A percentile compares a stretch with the other conserved stretches of the same genome.
phyloP scores from a whole-genome alignment of 2,329 filamentous ascomycete genomes.

The Raffaelea deltoideospora region DNA sequence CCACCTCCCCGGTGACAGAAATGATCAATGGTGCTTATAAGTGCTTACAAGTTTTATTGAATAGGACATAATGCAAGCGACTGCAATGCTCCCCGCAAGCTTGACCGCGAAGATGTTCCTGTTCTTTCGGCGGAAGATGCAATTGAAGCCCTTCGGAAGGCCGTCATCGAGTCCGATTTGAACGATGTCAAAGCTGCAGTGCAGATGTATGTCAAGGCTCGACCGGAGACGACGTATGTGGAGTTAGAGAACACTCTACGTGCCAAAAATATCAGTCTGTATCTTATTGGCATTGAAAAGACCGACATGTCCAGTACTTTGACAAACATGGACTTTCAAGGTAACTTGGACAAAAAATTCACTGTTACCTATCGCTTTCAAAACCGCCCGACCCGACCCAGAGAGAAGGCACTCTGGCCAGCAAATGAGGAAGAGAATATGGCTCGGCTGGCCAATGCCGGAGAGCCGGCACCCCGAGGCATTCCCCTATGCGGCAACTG shows the following conservation, averaged over 20 bases:
- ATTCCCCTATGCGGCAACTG: constrained; percentile 50
- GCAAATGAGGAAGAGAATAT: constrained; percentile 42
- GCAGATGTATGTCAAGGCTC: constrained; percentile 46
- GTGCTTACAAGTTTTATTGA: background rate
- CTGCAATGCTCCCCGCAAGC: constrained; percentile 44
- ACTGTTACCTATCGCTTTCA: constrained; percentile 47
- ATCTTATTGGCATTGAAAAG: constrained; percentile 48
- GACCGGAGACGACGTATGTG: constrained; percentile 39
- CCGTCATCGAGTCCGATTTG: constrained; percentile 37
- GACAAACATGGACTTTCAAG: constrained; percentile 60
- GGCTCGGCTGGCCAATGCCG: constrained; percentile 48
- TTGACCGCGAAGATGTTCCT: constrained; percentile 36
- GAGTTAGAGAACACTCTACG: constrained; percentile 49
- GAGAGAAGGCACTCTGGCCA: constrained; percentile 47
- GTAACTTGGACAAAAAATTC: constrained; percentile 49
- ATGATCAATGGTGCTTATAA: background rate
- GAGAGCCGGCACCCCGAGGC: constrained; percentile 44
- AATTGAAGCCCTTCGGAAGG: constrained; percentile 39
- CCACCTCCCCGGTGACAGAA: too few species aligned
- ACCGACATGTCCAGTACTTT: constrained; percentile 34
- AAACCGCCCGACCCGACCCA: constrained; percentile 39
- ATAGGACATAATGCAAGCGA: constrained; percentile 38
- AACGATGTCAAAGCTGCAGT: constrained; percentile 47
- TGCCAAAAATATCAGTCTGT: constrained; percentile 34
- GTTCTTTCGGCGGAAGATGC: constrained; percentile 37